Evolutionary conservation across 768 basidiomycete species (phyloP).

Genomic region (Daedalea quercina): DNA sequence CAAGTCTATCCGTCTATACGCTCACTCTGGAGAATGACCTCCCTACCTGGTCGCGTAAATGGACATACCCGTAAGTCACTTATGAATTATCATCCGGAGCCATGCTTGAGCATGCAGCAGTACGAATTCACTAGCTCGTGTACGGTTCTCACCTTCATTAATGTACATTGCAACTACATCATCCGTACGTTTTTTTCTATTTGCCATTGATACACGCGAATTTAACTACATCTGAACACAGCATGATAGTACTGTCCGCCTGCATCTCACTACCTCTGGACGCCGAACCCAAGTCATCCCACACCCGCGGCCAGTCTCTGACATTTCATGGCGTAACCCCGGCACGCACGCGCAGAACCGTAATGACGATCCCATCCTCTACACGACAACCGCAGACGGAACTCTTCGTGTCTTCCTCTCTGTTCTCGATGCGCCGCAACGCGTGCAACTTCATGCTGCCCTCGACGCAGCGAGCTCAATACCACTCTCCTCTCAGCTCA

Average conservation of each 20-base stretch:
- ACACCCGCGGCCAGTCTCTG: slow-evolving; percentile 69
- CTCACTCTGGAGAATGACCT: slow-evolving; percentile 76
- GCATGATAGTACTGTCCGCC: slow-evolving; percentile 51
- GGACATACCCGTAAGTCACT: slow-evolving; percentile 50
- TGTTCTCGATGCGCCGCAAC: slow-evolving; percentile 78
- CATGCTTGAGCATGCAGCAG: neutral
- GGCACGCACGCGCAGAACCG: neutral
- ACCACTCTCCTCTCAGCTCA: slow-evolving; percentile 23
- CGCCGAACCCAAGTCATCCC: slow-evolving; percentile 59
- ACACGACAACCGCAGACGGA: slow-evolving; percentile 78
- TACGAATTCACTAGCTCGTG: slow-evolving; percentile 31
- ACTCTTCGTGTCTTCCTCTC: slow-evolving; percentile 82
- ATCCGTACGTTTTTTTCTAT: slow-evolving; percentile 33
- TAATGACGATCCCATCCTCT: slow-evolving; percentile 74
- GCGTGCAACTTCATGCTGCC: slow-evolving; percentile 78
- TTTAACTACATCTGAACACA: slow-evolving; percentile 21
- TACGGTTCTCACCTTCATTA: slow-evolving; percentile 69
- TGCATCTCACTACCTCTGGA: slow-evolving; percentile 71
- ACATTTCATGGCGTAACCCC: slow-evolving; percentile 57
- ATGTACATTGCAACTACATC: slow-evolving; percentile 66
- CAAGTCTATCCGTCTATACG: slow-evolving; percentile 65
- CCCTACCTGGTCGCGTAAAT: slow-evolving; percentile 78
- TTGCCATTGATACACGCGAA: neutral
- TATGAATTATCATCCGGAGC: neutral
- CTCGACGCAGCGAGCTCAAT: slow-evolving; percentile 66